phyloP scores from a whole-genome alignment of 1,284 basidiomycete species.

The Microbotryum scabiosae region DNA sequence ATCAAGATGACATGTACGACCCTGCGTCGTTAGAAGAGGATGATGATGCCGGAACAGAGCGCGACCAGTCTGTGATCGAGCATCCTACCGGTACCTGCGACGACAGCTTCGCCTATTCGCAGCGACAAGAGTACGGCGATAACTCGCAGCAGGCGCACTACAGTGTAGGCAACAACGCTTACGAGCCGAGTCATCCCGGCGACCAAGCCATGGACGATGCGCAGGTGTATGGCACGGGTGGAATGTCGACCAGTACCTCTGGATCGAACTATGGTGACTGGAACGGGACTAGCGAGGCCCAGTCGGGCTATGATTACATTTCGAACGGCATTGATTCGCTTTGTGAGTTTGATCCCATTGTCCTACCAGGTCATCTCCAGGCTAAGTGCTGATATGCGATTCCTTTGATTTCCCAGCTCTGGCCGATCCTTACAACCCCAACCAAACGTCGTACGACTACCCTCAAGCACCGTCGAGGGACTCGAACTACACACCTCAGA shows the following conservation, averaged over 20 bases:
- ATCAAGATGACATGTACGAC: background rate
- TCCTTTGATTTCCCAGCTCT: no score
- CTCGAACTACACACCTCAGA: conserved; percentile 3
- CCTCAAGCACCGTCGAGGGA: conserved; percentile 1
- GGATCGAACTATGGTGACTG: conserved; percentile 27
- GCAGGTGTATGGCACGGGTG: conserved; percentile 5
- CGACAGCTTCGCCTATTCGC: background rate
- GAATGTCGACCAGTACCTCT: conserved; percentile 16
- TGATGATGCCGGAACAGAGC: no score
- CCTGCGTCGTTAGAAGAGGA: no score
- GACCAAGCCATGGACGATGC: conserved; percentile 12
- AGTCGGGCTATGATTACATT: conserved; percentile 26
- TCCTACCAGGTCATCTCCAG: no score
- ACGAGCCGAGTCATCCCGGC: conserved; percentile 11
- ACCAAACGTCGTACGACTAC: background rate
- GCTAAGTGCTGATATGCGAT: no score
- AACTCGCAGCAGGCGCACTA: background rate
- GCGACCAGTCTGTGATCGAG: no score
- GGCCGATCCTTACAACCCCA: no score
- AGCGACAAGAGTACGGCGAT: background rate
- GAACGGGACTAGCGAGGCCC: conserved; percentile 20
- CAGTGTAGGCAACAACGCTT: background rate
- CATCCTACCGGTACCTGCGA: no score
- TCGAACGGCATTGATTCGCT: no score
- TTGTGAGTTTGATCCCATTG: no score